A percentile compares a stretch with the other conserved stretches of the same genome.
Conservation (phyloP, 1,139 yeast species). For the Candida neerlandica region DNA sequence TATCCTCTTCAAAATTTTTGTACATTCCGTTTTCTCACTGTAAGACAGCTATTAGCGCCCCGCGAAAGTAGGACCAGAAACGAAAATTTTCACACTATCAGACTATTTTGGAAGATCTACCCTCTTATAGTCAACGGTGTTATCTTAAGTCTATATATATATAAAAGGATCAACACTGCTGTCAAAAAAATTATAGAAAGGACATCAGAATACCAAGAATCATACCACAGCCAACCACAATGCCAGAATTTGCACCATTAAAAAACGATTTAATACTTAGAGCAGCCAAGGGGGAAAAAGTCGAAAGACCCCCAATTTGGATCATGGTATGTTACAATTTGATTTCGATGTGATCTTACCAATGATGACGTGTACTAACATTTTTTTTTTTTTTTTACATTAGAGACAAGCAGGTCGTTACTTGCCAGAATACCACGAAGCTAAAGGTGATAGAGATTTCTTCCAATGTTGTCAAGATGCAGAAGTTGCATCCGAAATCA, state of each 20-base stretch:
- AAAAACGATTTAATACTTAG: conserved; percentile 88
- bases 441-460: conserved; percentile 83
- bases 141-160: neutral
- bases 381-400: neutral
- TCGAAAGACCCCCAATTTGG: conserved; percentile 98
- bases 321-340: conserved; percentile 64
- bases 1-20: neutral
- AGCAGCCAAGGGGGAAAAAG: conserved; percentile 80
- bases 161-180: neutral
- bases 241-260: conserved; percentile 61
- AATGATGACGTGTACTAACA: conserved; percentile 13
- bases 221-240: conserved; percentile 10
- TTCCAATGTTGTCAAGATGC: conserved; percentile 93
- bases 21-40: neutral
- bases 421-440: conserved; percentile 88
- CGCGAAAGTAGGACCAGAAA: neutral
- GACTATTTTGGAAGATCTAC: neutral
- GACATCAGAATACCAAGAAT: neutral
- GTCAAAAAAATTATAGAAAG: neutral
- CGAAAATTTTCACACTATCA: neutral
- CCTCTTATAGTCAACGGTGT: neutral
- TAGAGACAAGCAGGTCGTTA: conserved; percentile 87
- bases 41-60: neutral
- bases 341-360: neutral
- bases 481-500: conserved; percentile 88